A percentile compares a stretch with the other conserved stretches of the same genome.
Evolutionary conservation across 306 rosid species (phyloP).

Genomic region (Vigna angularis): DNA sequence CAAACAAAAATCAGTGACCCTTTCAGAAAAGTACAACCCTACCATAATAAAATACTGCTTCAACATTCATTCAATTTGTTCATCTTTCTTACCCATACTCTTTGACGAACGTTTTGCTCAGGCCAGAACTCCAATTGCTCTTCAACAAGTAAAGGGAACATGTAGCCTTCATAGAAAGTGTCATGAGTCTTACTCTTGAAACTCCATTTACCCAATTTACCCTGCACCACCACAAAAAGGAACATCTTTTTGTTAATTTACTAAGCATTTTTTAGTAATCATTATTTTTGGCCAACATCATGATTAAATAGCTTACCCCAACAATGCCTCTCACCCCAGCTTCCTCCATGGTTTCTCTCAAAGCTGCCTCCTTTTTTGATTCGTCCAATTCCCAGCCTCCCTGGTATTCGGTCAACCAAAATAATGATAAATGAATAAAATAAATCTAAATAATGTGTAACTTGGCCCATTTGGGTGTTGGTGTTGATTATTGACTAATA

Average conservation of each 20-base stretch:
- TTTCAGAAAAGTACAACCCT: slow-evolving; percentile 4
- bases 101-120: slow-evolving; percentile 73
- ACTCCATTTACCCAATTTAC: slow-evolving; percentile 83
- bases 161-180: slow-evolving; percentile 80
- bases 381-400: slow-evolving; percentile 98
- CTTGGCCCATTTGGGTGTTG: background rate
- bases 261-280: background rate
- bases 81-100: slow-evolving; percentile 77
- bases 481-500: slow-evolving; percentile 18
- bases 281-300: background rate
- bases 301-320: slow-evolving; percentile 58
- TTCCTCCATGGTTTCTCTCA: slow-evolving; percentile 86
- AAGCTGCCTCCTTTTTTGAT: slow-evolving; percentile 86
- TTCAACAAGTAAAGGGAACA: slow-evolving; percentile 87
- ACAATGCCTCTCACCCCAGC: slow-evolving; percentile 89
- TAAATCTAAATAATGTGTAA: slow-evolving; percentile 3
- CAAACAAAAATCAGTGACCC: slow-evolving; percentile 1
- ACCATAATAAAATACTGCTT: background rate
- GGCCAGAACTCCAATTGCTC: slow-evolving; percentile 93
- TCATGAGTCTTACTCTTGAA: slow-evolving; percentile 89
- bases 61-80: background rate
- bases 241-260: background rate
- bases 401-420: slow-evolving; percentile 50
- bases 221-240: slow-evolving; percentile 46
- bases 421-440: slow-evolving; percentile 19